Evolutionary conservation across 257 asterid genomes (phyloP).

Genomic region (Gardenia jasminoides): DNA sequence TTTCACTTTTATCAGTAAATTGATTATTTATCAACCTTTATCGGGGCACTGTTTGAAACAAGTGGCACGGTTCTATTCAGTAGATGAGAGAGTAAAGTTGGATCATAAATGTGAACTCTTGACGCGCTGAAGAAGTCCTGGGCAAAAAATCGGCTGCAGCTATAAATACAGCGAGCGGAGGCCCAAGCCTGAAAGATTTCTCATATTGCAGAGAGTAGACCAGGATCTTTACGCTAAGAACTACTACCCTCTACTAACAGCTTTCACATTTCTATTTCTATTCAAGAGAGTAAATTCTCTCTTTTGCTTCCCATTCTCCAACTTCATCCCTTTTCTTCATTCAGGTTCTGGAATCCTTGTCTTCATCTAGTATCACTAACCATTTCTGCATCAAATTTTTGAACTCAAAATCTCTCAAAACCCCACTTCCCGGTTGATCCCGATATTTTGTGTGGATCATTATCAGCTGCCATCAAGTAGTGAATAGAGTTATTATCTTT

Average conservation of each 20-base stretch:
- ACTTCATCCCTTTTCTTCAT: conserved; percentile 19
- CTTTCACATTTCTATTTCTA: conserved; percentile 10
- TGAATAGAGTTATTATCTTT: not conserved
- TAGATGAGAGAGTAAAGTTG: conserved; percentile 29
- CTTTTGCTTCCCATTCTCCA: not conserved
- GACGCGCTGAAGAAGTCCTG: not conserved
- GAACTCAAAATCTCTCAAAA: not conserved
- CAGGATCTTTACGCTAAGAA: not conserved
- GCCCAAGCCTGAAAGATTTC: conserved; percentile 14
- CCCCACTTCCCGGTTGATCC: conserved; percentile 26
- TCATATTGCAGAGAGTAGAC: conserved; percentile 16
- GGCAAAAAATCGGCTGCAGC: conserved; percentile 25
- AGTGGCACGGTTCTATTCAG: conserved; percentile 10
- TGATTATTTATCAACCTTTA: not conserved
- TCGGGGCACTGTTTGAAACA: not conserved
- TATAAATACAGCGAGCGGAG: conserved; percentile 46
- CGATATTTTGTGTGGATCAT: conserved; percentile 22
- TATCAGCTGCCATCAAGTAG: not conserved
- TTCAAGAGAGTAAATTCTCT: conserved; percentile 2
- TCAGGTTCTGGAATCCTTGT: not conserved
- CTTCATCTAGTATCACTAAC: not conserved
- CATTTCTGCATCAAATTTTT: not conserved
- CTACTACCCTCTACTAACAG: conserved; percentile 13
- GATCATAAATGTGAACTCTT: conserved; percentile 40
- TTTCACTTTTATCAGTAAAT: conserved; percentile 1